phyloP scores from a whole-genome alignment of 257 asterid species.

The Fraxinus anomala region DNA sequence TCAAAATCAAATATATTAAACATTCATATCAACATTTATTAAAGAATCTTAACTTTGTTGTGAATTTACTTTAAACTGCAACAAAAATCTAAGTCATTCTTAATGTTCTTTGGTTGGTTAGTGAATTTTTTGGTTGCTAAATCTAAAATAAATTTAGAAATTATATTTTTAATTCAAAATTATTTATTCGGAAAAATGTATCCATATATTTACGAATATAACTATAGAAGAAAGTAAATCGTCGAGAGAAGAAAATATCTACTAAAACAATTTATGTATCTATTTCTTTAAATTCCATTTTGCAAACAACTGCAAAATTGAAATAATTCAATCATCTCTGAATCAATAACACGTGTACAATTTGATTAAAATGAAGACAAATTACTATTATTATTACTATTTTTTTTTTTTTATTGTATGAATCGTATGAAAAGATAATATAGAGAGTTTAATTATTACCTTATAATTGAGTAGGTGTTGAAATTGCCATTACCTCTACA shows the following conservation, averaged over 20 bases:
- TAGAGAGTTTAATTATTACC: neutral
- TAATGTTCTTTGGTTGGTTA: no score
- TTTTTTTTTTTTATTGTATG: neutral
- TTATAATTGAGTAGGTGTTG: neutral
- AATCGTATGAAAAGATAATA: neutral
- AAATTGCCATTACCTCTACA: conserved; percentile 10
- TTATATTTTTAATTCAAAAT: no score
- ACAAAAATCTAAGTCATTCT: no score
- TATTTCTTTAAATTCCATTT: neutral
- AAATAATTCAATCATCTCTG: neutral
- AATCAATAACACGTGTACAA: neutral
- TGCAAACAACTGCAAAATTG: neutral
- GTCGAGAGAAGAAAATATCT: neutral
- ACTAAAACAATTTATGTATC: neutral
- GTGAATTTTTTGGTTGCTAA: no score
- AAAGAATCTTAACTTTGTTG: no score
- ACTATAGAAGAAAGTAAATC: neutral
- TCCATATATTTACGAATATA: no score
- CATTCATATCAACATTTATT: no score
- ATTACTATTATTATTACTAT: no score
- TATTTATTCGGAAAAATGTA: no score
- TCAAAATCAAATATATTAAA: no score
- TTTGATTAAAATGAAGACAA: neutral
- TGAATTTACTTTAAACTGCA: no score
- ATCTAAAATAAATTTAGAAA: no score